These are phyloP conservation scores for Fonsecaea pedrosoi DNA, from an alignment of 2,329 filamentous ascomycete genomes.

Conservation along the genomic window DNA sequence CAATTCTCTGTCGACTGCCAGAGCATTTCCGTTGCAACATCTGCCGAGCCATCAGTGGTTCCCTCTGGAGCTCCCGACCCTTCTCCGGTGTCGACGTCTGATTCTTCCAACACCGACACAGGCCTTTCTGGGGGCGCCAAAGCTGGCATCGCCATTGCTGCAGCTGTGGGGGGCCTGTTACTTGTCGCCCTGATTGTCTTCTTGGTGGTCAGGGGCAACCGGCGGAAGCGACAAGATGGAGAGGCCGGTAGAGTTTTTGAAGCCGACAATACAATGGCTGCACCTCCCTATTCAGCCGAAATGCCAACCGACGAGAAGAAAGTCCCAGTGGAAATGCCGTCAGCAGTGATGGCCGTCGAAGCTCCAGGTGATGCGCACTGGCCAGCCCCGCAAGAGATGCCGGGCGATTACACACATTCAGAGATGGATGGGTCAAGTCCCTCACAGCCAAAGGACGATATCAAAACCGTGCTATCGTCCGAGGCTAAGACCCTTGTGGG, in stretches of 20 bases:
- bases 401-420: slow-evolving; percentile 11
- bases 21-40: slow-evolving; percentile 25
- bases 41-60: slow-evolving; percentile 17
- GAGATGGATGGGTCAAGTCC: slow-evolving; percentile 10
- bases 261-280: slow-evolving; percentile 12
- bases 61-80: neutral
- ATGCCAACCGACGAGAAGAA: slow-evolving; percentile 26
- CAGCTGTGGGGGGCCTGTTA: slow-evolving; percentile 15
- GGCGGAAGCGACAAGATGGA: slow-evolving; percentile 19
- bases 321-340: slow-evolving; percentile 17
- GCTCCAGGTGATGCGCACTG: slow-evolving; percentile 24
- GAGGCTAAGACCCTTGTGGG: slow-evolving; percentile 12
- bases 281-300: slow-evolving; percentile 22
- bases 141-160: slow-evolving; percentile 30
- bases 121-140: slow-evolving; percentile 30
- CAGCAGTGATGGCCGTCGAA: slow-evolving; percentile 24
- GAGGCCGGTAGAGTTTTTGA: slow-evolving; percentile 6
- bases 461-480: slow-evolving; percentile 10
- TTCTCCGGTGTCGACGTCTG: neutral
- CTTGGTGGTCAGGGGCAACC: slow-evolving; percentile 24
- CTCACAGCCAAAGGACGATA: neutral
- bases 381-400: slow-evolving; percentile 26
- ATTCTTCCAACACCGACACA: neutral
- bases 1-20: slow-evolving; percentile 33
- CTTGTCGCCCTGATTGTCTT: slow-evolving; percentile 23